Conservation (phyloP, 2,329 filamentous ascomycete species). For the Xylariaceae sp. region DNA sequence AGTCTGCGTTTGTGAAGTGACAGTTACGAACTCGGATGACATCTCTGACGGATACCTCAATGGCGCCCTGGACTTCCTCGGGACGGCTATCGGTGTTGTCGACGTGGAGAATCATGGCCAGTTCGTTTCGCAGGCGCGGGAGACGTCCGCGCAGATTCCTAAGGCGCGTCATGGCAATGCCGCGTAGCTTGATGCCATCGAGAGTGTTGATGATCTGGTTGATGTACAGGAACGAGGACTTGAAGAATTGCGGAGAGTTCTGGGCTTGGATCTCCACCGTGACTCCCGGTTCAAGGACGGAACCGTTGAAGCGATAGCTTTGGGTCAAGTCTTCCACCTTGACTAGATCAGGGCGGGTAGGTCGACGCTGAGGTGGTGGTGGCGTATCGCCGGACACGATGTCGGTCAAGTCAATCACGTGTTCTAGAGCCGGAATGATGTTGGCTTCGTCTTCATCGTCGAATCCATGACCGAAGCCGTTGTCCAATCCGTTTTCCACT, state of each 20-base stretch:
- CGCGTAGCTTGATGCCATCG: constrained; percentile 23
- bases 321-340: not conserved
- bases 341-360: constrained; percentile 15
- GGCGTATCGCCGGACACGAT: not conserved
- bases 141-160: constrained; percentile 27
- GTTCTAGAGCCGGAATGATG: constrained; percentile 14
- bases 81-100: constrained; percentile 25
- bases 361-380: not conserved
- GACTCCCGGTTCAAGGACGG: constrained; percentile 16
- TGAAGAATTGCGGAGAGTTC: constrained; percentile 8
- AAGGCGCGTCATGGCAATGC: constrained; percentile 28
- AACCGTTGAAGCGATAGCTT: constrained; percentile 11
- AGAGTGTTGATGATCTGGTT: constrained; percentile 20
- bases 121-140: constrained; percentile 28
- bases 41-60: constrained; percentile 26
- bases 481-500: too few relatives aligned
- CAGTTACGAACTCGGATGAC: constrained; percentile 25
- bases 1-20: constrained; percentile 32
- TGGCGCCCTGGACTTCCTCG: constrained; percentile 24
- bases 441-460: constrained; percentile 6
- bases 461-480: not conserved
- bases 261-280: constrained; percentile 21
- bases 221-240: constrained; percentile 26
- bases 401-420: constrained; percentile 26
- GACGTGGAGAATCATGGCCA: constrained; percentile 26